Conservation (phyloP, 345 rosid species). For the Acer saccharum region DNA sequence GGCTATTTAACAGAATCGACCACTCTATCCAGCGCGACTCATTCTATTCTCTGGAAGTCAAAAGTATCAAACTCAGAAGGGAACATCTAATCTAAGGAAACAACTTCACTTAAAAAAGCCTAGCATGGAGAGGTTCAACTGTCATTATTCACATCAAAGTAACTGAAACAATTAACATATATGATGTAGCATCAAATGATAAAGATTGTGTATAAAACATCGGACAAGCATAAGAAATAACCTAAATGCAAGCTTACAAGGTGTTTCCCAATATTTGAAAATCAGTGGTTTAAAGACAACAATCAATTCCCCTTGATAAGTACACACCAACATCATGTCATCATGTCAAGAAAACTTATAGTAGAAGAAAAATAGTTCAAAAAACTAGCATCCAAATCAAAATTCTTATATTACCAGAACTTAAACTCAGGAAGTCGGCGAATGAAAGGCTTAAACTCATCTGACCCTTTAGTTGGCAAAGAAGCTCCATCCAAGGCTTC, state of each 20-base stretch:
- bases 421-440: slow-evolving; percentile 55
- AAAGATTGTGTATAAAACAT: neutral
- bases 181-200: neutral
- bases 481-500: slow-evolving; percentile 49
- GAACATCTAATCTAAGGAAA: neutral
- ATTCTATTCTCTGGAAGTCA: neutral
- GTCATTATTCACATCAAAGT: neutral
- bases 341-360: neutral
- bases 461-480: slow-evolving; percentile 49
- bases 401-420: slow-evolving; percentile 40
- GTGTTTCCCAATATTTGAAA: neutral
- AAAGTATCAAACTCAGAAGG: neutral
- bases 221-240: neutral
- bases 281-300: neutral
- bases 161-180: neutral
- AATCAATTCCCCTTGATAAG: neutral
- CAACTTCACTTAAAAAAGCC: neutral
- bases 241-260: neutral
- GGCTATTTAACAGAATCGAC: too few relatives aligned
- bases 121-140: neutral
- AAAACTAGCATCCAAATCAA: neutral
- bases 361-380: neutral
- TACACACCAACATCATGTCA: neutral
- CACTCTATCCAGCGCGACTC: neutral
- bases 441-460: slow-evolving; percentile 51